Evolutionary conservation across 371 early-diverging fungal species (phyloP).

Genomic region (Mortierella sp.): DNA sequence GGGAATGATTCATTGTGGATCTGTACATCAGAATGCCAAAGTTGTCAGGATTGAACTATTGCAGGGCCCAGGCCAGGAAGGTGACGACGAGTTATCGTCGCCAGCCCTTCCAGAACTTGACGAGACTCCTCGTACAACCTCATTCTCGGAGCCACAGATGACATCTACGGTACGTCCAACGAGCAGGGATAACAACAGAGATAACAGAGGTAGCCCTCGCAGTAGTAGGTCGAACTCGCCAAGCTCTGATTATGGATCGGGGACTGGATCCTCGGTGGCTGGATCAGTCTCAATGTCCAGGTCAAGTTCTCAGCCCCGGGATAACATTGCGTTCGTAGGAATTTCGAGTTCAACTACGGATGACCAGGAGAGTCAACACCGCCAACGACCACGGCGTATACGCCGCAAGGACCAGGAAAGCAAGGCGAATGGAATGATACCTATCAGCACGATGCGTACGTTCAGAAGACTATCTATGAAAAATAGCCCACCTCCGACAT

Average conservation of each 20-base stretch:
- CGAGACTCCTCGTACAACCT: neutral
- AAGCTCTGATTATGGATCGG: slow-evolving; percentile 50
- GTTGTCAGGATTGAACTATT: slow-evolving; percentile 62
- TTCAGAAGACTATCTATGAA: slow-evolving; percentile 16
- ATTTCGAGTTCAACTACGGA: neutral
- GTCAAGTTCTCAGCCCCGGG: slow-evolving; percentile 27
- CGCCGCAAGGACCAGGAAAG: neutral
- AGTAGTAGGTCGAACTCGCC: slow-evolving; percentile 34
- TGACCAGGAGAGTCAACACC: slow-evolving; percentile 15
- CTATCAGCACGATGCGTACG: slow-evolving; percentile 29
- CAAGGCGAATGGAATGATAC: slow-evolving; percentile 21
- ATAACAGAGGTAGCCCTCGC: slow-evolving; percentile 6
- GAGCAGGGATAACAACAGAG: slow-evolving; percentile 21
- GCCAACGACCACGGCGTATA: slow-evolving; percentile 8
- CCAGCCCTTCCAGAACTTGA: slow-evolving; percentile 15
- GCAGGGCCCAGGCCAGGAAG: slow-evolving; percentile 15
- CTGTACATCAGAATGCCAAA: slow-evolving; percentile 87
- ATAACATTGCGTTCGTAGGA: neutral
- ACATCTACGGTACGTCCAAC: slow-evolving; percentile 5
- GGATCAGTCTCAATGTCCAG: slow-evolving; percentile 39
- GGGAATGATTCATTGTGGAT: slow-evolving; percentile 93
- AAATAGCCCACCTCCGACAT: slow-evolving; percentile 3
- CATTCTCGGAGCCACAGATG: neutral
- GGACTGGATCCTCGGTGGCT: slow-evolving; percentile 44
- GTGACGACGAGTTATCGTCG: slow-evolving; percentile 9